Evolutionary conservation across 169 alveolate genomes (phyloP), one percentile per base, ranked within the genome.

Genomic region (Eimeria praecox): DNA sequence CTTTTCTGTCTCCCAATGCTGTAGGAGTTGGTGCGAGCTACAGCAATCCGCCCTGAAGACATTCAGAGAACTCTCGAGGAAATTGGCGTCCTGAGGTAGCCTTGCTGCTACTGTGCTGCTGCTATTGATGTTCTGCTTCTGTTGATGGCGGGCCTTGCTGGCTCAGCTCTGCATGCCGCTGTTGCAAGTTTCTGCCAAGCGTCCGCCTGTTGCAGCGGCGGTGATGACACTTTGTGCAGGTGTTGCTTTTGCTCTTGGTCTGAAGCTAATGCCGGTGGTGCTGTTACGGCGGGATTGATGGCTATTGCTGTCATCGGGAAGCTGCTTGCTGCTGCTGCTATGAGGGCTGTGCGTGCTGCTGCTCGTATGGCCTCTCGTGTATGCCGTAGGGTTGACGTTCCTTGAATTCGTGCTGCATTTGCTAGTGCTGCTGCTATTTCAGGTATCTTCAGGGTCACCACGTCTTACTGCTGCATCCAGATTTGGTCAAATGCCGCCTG

Each of bases 361-460:
- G 52, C 82, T 10, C 33, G 3, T 38, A 52, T 12, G 82, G 82
- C 20, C 20, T 33, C 77, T 0, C 22, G 20, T 9, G 27, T 62
- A 35, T 12, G 35, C 10, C 71, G 2, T 66, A 8, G 77, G 4
- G 42, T 33, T 66, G 33, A 44, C 44, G 35, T 38, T n/a, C 22
- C 38, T 64, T 22, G 38, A n/a, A 66, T 30, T n/a, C 16, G 54
- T 78, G 66, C 66, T 44, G 44, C 42, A 30, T 4, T 18, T 56
- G 59, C 82, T 78, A 46, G 77, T 93, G 44, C 95, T 96, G 40
- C 92, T 52, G 73, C 88, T 71, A 95, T 83, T 94, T 87, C 91
- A 96, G 95, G 54, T 94, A 94, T 62, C 82, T 80, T 46, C 88
- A 49, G 75, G 97, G 96, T 27, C 96, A 83, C 95, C 98, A 44